Evolutionary conservation across 2,329 filamentous ascomycete genomes (phyloP).

Genomic region (Penicillium hesseltinei): DNA sequence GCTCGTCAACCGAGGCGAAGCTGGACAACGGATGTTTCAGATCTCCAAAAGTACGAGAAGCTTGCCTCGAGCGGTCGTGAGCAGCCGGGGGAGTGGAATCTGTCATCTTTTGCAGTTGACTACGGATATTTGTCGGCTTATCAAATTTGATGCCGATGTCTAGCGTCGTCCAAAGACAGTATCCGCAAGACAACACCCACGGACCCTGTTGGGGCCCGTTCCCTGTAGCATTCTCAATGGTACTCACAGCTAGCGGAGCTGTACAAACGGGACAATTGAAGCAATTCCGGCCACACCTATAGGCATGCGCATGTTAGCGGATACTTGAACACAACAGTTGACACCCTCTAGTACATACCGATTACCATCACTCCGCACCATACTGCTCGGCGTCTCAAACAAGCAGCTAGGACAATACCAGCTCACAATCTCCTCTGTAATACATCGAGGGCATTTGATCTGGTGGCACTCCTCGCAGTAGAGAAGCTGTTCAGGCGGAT

Average conservation of each 20-base stretch:
- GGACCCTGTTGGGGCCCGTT: conserved; percentile 52
- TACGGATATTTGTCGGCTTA: conserved; percentile 79
- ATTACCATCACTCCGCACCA: conserved; percentile 88
- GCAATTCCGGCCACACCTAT: conserved; percentile 86
- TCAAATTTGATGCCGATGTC: conserved; percentile 91
- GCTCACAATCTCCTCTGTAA: conserved; percentile 87
- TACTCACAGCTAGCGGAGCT: conserved; percentile 72
- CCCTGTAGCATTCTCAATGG: conserved; percentile 58
- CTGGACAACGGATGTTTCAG: conserved; percentile 40
- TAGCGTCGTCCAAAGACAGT: conserved; percentile 88
- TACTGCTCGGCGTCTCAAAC: conserved; percentile 93
- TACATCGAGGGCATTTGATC: conserved; percentile 89
- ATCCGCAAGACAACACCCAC: conserved; percentile 80
- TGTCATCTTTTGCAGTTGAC: conserved; percentile 71
- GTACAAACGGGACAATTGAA: conserved; percentile 92
- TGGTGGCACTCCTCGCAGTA: conserved; percentile 98
- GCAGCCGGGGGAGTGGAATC: conserved; percentile 36
- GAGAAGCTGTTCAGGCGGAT: conserved; percentile 86
- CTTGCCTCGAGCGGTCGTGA: conserved; percentile 34
- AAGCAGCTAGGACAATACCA: conserved; percentile 95
- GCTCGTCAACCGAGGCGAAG: conserved; percentile 37
- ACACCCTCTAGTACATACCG: conserved; percentile 57
- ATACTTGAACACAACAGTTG: neutral
- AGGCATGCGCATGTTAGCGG: conserved; percentile 9
- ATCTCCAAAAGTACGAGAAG: conserved; percentile 39